Percentiles rank a stretch among this genome's conserved stretches.
phyloP scores from a whole-genome alignment of 768 basidiomycete species.

The Boletus rubroflammeus region DNA sequence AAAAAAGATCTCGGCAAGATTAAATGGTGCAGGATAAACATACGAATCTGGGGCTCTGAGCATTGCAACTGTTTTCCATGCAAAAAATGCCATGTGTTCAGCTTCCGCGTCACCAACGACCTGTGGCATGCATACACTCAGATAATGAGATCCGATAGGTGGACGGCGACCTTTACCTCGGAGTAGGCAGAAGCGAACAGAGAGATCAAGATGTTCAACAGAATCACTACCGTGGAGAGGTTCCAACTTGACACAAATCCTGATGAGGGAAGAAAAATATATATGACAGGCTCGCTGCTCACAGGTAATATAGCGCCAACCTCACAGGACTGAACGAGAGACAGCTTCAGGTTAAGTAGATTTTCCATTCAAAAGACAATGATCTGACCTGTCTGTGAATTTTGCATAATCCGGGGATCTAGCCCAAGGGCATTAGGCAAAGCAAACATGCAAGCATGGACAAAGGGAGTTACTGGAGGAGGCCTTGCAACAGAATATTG shows the following conservation, averaged over 20 bases:
- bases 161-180: constrained; percentile 51
- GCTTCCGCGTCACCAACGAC: constrained; percentile 83
- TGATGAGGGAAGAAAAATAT: background rate
- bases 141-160: background rate
- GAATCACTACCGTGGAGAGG: constrained; percentile 73
- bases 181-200: constrained; percentile 90
- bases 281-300: constrained; percentile 24
- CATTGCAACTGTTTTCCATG: constrained; percentile 81
- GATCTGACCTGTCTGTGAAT: constrained; percentile 45
- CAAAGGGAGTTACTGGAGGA: constrained; percentile 58
- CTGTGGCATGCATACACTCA: constrained; percentile 35
- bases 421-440: background rate
- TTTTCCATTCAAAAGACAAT: background rate
- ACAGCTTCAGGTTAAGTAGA: background rate
- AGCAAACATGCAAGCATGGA: background rate
- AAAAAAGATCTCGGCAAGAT: constrained; percentile 75
- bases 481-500: constrained; percentile 71
- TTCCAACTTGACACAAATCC: constrained; percentile 58
- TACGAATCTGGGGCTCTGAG: constrained; percentile 79
- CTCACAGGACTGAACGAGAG: constrained; percentile 44
- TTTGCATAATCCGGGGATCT: constrained; percentile 67
- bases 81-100: constrained; percentile 88
- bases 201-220: constrained; percentile 94
- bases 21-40: constrained; percentile 91
- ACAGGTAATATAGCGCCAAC: constrained; percentile 78